Percentiles rank a stretch among this genome's conserved stretches.
Evolutionary conservation across 306 rosid genomes (phyloP).

Genomic region (Cucumis hystrix): DNA sequence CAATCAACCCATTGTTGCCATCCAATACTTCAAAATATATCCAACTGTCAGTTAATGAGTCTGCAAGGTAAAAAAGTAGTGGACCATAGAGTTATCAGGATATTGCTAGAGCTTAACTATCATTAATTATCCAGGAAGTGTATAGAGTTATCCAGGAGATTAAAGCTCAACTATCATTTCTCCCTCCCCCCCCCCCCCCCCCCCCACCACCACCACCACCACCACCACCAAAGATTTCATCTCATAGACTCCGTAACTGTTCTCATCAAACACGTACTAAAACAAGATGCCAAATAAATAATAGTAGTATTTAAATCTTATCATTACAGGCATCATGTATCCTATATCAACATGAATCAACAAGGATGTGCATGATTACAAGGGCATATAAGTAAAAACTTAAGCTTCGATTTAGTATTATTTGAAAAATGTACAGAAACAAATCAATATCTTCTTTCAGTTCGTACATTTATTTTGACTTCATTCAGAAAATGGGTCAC

Average conservation of each 20-base stretch:
- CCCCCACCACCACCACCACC: too few species aligned
- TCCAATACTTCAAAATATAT: neutral
- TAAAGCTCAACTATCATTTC: neutral
- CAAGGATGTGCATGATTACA: neutral
- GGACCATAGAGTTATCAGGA: neutral
- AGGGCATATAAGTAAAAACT: neutral
- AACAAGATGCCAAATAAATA: neutral
- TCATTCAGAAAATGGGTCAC: neutral
- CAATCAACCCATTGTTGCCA: neutral
- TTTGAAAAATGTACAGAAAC: neutral
- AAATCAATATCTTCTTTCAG: neutral
- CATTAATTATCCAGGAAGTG: neutral
- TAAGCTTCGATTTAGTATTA: neutral
- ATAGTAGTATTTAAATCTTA: neutral
- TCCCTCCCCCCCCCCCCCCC: too few species aligned
- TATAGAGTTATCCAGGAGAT: neutral
- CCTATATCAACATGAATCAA: neutral
- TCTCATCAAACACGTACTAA: neutral
- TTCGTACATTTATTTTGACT: neutral
- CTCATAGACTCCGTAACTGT: neutral
- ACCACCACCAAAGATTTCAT: neutral
- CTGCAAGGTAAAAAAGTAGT: neutral
- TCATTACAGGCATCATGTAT: neutral
- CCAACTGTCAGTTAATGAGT: neutral
- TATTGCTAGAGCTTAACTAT: neutral